These are phyloP conservation scores for Ceratocystiopsis minuta DNA, from an alignment of 2,329 filamentous ascomycete genomes.

Conservation along the genomic window DNA sequence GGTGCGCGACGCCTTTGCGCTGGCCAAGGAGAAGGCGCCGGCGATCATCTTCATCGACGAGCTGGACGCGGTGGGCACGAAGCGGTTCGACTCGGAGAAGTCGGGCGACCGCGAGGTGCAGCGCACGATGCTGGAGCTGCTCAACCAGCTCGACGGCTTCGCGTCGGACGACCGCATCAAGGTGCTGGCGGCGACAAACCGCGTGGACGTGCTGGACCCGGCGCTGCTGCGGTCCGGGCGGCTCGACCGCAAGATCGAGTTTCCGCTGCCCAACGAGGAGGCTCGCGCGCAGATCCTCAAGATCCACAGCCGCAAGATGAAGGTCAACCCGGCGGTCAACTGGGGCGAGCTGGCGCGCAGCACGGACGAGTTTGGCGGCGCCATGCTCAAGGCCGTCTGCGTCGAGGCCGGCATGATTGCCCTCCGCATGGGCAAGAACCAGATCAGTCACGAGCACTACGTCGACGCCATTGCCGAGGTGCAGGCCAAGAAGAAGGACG, in stretches of 20 bases:
- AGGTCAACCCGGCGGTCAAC: constrained; percentile 80
- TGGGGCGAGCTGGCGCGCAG: constrained; percentile 88
- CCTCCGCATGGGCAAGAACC: constrained; percentile 79
- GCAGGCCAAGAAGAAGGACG: constrained; percentile 87
- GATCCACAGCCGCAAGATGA: constrained; percentile 98
- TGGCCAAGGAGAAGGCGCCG: constrained; percentile 96
- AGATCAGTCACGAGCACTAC: constrained; percentile 96
- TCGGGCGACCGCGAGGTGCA: constrained; percentile 95
- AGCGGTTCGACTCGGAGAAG: constrained; percentile 97
- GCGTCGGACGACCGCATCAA: constrained; percentile 95
- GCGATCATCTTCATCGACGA: constrained; percentile 99
- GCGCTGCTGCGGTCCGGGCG: constrained; percentile 81
- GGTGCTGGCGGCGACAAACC: constrained; percentile 85
- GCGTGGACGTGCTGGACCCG: constrained; percentile 83
- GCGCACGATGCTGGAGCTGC: constrained; percentile 93
- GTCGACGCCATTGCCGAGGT: constrained; percentile 97
- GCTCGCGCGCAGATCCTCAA: constrained; percentile 90
- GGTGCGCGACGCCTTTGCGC: constrained; percentile 89
- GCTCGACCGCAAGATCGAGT: constrained; percentile 94
- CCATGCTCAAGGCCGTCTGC: constrained; percentile 94
- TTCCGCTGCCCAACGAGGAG: constrained; percentile 94
- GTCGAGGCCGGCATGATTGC: constrained; percentile 99
- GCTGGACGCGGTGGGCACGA: constrained; percentile 92
- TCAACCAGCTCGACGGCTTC: constrained; percentile 97
- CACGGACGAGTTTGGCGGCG: constrained; percentile 96